Percentiles rank a stretch among this genome's conserved stretches.
phyloP scores from a whole-genome alignment of 2,329 filamentous ascomycete species.

The Fusarium heterosporum region DNA sequence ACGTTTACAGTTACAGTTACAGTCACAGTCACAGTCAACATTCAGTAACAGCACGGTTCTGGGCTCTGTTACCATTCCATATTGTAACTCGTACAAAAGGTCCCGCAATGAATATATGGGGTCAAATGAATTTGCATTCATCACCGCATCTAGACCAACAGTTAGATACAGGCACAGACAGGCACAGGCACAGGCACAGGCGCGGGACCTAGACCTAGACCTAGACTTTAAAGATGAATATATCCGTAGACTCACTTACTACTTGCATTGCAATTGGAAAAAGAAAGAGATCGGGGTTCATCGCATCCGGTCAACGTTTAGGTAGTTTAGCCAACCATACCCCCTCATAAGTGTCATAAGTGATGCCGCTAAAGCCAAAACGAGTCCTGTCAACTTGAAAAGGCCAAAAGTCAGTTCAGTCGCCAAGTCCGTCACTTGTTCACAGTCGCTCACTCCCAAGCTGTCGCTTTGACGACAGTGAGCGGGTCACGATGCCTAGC shows the following conservation, averaged over 20 bases:
- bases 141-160: constrained; percentile 10
- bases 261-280: background rate
- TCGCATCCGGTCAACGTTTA: constrained; percentile 44
- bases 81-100: background rate
- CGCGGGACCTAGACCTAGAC: background rate
- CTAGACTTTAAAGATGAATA: too few relatives aligned
- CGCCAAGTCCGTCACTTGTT: constrained; percentile 10
- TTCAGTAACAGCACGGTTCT: constrained; percentile 1
- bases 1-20: too few relatives aligned
- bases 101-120: background rate
- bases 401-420: background rate
- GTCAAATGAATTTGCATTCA: constrained; percentile 13
- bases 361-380: constrained; percentile 9
- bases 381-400: constrained; percentile 23
- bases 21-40: background rate
- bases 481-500: constrained; percentile 25
- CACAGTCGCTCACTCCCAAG: constrained; percentile 1
- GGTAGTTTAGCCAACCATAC: constrained; percentile 31
- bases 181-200: background rate
- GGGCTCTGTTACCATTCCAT: constrained; percentile 18
- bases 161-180: background rate
- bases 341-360: background rate
- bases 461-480: constrained; percentile 38
- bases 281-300: constrained; percentile 11
- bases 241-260: too few relatives aligned